Evolutionary conservation across 1,284 basidiomycete species (phyloP), one percentile per base, ranked within the genome.

Genomic region (Boletus albobrunnescens): DNA sequence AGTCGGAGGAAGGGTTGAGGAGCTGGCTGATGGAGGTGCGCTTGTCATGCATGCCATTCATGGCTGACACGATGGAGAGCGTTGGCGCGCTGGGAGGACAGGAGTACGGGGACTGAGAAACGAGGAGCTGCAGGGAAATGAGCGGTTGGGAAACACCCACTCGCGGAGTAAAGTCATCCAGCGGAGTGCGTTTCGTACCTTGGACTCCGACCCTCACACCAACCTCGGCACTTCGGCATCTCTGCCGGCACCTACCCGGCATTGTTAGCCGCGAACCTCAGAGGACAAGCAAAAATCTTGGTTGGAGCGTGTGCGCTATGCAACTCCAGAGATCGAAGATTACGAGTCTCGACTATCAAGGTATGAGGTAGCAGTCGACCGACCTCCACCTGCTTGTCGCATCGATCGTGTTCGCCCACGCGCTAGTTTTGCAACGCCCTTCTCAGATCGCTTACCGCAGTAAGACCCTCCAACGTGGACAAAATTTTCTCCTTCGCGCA

Each of bases 21-120:
- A 76, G 71, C 50, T 77, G 71, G 55, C 67, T 71, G 61, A 77
- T 76, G 45, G 75, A 76, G 10, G 76, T 77, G 36, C 76, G 73
- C 57, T 75, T 77, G 59, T 77, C 75, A 46, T 77, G 73, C 51
- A 76, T 59, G 54, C 62, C 63, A 50, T 76, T 74, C 73, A 75
- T 76, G 50, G 63, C 58, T 53, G 50, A 46, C 41, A 54, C 51
- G 51, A 49, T 31, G 49, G 41, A 20, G 53, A 49, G 48, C 37
- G 44, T 32, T 51, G 39, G 41, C 41, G 36, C 43, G 33, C 41
- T 39, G 49, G 23, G 41, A 47, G 28, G 35, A 33, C 36, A 27
- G 16, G 32, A 36, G 26, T 30, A 53, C 54, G 35, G 38, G 40
- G 45, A 51, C 46, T 40, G 44, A 51, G 50, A 45, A 57, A 58